Evolutionary conservation across 2,329 filamentous ascomycete genomes (phyloP).

Genomic region (Claviceps capensis): DNA sequence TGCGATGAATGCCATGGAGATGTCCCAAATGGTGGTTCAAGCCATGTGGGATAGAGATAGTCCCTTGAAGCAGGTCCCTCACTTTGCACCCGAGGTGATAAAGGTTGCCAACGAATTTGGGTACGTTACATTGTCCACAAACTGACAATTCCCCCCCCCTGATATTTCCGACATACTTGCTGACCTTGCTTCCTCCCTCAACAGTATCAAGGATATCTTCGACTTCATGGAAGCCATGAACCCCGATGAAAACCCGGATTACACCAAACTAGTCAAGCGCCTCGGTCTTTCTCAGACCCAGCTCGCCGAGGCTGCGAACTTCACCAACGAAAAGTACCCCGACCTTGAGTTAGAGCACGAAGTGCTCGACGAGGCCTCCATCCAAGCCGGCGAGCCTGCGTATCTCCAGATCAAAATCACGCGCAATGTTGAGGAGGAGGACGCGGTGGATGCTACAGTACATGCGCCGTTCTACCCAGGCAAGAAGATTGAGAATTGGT

Average conservation of each 20-base stretch:
- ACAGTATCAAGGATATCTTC: slow-evolving; percentile 79
- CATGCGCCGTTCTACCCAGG: slow-evolving; percentile 90
- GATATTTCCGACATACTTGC: slow-evolving; percentile 16
- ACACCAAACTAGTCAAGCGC: slow-evolving; percentile 61
- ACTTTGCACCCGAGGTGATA: slow-evolving; percentile 75
- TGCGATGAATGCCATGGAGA: slow-evolving; percentile 96
- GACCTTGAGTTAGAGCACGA: slow-evolving; percentile 87
- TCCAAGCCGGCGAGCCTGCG: slow-evolving; percentile 67
- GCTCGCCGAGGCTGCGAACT: slow-evolving; percentile 76
- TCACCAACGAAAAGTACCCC: slow-evolving; percentile 93
- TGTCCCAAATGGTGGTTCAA: slow-evolving; percentile 98
- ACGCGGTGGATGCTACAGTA: slow-evolving; percentile 66
- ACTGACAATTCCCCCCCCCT: not conserved
- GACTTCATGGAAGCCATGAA: slow-evolving; percentile 99
- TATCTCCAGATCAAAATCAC: slow-evolving; percentile 76
- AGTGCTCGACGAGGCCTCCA: slow-evolving; percentile 64
- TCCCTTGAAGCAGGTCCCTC: slow-evolving; percentile 92
- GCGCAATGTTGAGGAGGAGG: slow-evolving; percentile 58
- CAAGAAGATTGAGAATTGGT: slow-evolving; percentile 96
- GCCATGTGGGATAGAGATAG: slow-evolving; percentile 98
- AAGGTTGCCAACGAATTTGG: slow-evolving; percentile 68
- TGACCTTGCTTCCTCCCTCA: not conserved
- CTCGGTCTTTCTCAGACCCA: slow-evolving; percentile 71
- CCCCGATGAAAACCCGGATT: slow-evolving; percentile 77
- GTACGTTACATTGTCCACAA: slow-evolving; percentile 30